Conservation (phyloP, 2,329 filamentous ascomycete genomes). For the Aspergillus candidus region DNA sequence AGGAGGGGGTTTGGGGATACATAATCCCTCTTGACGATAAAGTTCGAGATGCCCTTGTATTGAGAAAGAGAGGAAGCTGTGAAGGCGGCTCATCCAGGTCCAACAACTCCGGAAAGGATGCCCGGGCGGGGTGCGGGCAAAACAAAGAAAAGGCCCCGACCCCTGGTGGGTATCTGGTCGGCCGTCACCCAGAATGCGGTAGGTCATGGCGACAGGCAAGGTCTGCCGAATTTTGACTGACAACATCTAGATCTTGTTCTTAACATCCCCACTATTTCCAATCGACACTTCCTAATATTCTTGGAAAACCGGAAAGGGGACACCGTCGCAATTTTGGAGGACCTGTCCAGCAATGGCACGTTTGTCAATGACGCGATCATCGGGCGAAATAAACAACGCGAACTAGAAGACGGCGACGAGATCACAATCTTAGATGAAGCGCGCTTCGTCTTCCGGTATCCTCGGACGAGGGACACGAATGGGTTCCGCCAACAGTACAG, state of each 20-base stretch:
- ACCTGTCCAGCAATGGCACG: conserved; percentile 92
- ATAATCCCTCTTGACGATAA: conserved; percentile 72
- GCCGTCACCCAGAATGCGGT: conserved; percentile 91
- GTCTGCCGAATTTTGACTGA: conserved; percentile 10
- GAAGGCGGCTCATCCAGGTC: conserved; percentile 43
- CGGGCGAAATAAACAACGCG: conserved; percentile 83
- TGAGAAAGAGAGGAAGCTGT: conserved; percentile 69
- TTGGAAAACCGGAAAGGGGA: conserved; percentile 54
- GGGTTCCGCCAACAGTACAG: conserved; percentile 82
- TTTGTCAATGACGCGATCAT: conserved; percentile 90
- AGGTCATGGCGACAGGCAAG: conserved; percentile 34
- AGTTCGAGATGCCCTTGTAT: conserved; percentile 63
- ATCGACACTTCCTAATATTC: conserved; percentile 57
- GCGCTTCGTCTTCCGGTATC: conserved; percentile 88
- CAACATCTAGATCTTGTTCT: conserved; percentile 60
- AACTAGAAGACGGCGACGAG: conserved; percentile 84
- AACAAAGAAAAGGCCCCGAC: conserved; percentile 54
- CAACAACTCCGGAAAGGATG: conserved; percentile 36
- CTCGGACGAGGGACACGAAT: conserved; percentile 65
- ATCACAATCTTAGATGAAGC: conserved; percentile 79
- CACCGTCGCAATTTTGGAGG: conserved; percentile 70
- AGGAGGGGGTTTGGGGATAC: conserved; percentile 93
- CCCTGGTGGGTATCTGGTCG: conserved; percentile 82
- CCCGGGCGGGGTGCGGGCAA: conserved; percentile 50
- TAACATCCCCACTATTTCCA: conserved; percentile 75